phyloP scores from a whole-genome alignment of 2,329 filamentous ascomycete genomes.

The Pseudocercospora macadamiae region DNA sequence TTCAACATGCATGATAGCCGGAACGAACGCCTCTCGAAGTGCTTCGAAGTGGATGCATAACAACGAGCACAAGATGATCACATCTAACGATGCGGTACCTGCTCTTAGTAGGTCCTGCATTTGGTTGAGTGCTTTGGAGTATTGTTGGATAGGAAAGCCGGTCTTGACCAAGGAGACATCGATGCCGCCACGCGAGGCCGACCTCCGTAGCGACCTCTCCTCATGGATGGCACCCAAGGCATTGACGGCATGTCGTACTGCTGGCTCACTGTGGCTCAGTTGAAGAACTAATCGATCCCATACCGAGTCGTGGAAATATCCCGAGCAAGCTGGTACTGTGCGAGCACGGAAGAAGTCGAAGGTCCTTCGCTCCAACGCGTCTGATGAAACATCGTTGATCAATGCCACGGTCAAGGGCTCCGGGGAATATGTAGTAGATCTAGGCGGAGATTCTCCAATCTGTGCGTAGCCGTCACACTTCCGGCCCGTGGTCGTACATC shows the following conservation, averaged over 20 bases:
- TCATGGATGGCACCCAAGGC: conserved; percentile 39
- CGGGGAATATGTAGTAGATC: conserved; percentile 14
- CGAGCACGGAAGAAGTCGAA: conserved; percentile 36
- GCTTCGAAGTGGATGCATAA: conserved; percentile 40
- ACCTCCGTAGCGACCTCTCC: conserved; percentile 28
- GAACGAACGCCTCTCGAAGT: conserved; percentile 36
- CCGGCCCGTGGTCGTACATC: conserved; percentile 59
- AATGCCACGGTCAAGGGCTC: conserved; percentile 25
- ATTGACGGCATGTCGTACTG: conserved; percentile 37
- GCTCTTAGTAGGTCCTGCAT: conserved; percentile 33
- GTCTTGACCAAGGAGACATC: conserved; percentile 29
- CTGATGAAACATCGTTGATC: conserved; percentile 26
- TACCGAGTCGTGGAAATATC: conserved; percentile 36
- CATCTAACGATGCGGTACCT: conserved; percentile 29
- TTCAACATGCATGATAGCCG: conserved; percentile 38
- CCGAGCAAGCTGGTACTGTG: conserved; percentile 34
- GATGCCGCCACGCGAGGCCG: conserved; percentile 19
- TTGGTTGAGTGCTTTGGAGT: conserved; percentile 36
- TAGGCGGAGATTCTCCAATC: conserved; percentile 16
- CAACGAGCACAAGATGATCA: conserved; percentile 36
- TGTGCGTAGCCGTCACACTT: conserved; percentile 59
- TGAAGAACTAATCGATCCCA: conserved; percentile 38
- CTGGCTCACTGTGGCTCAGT: conserved; percentile 35
- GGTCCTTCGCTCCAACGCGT: conserved; percentile 33
- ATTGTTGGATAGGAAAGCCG: conserved; percentile 34